Evolutionary conservation across 164 flowering plant genomes (phyloP).

Genomic region (Brasenia schreberi): DNA sequence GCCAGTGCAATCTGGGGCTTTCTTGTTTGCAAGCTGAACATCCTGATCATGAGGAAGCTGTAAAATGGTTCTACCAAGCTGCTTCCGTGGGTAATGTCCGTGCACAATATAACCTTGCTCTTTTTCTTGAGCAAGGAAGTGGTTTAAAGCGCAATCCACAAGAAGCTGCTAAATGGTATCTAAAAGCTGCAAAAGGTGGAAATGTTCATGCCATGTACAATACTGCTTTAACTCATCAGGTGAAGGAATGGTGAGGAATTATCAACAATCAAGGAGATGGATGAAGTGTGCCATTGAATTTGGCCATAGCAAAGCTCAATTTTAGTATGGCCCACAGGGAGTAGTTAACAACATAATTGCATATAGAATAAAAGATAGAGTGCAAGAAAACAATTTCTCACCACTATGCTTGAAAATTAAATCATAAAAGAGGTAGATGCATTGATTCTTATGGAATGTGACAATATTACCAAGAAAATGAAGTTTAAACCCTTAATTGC

Average conservation of each 20-base stretch:
- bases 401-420: no score
- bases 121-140: slow-evolving; percentile 72
- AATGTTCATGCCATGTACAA: slow-evolving; percentile 96
- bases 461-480: no score
- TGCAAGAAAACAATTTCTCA: no score
- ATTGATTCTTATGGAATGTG: no score
- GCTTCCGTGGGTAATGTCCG: slow-evolving; percentile 59
- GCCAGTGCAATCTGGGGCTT: slow-evolving; percentile 75
- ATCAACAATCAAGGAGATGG: slow-evolving; percentile 63
- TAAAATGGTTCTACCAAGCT: slow-evolving; percentile 56
- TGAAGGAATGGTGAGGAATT: slow-evolving; percentile 51
- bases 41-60: slow-evolving; percentile 45
- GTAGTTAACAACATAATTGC: no score
- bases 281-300: slow-evolving; percentile 87
- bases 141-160: slow-evolving; percentile 35
- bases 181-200: slow-evolving; percentile 86
- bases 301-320: slow-evolving; percentile 90
- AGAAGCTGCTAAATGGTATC: slow-evolving; percentile 81
- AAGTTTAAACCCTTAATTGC: no score
- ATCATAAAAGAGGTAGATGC: no score
- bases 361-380: no score
- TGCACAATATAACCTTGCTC: slow-evolving; percentile 91
- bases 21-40: slow-evolving; percentile 75
- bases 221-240: slow-evolving; percentile 51
- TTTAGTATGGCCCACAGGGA: slow-evolving; percentile 76